Conservation (phyloP, 148 eudicot genomes). For the Silene uniflora region DNA sequence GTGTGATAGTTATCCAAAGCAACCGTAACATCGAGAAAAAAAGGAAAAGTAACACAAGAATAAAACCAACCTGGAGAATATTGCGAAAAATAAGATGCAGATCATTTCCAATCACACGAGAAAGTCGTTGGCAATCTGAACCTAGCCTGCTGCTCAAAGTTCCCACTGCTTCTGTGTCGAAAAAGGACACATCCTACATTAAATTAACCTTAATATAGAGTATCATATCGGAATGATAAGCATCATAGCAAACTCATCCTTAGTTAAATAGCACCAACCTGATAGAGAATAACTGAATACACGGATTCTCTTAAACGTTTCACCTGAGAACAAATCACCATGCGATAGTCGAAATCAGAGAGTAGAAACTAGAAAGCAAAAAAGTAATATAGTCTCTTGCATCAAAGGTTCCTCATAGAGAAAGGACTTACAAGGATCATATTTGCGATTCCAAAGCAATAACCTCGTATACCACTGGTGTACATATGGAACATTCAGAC, state of each 20-base stretch:
- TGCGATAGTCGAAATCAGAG: neutral
- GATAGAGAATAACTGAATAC: slow-evolving; percentile 40
- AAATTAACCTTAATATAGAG: slow-evolving; percentile 16
- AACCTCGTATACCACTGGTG: slow-evolving; percentile 49
- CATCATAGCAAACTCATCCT: neutral
- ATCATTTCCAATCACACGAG: slow-evolving; percentile 45
- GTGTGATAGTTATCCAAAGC: neutral
- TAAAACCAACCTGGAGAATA: slow-evolving; percentile 35
- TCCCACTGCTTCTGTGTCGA: slow-evolving; percentile 52
- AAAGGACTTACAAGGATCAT: slow-evolving; percentile 40
- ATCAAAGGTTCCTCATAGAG: neutral
- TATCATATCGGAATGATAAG: slow-evolving; percentile 7
- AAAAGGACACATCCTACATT: slow-evolving; percentile 48
- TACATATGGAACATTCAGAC: slow-evolving; percentile 7
- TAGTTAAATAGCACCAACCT: slow-evolving; percentile 29
- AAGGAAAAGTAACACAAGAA: neutral
- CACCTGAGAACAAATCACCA: slow-evolving; percentile 30
- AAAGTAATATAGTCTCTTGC: neutral
- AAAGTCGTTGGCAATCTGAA: slow-evolving; percentile 51
- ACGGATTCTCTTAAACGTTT: slow-evolving; percentile 44
- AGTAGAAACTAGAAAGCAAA: neutral
- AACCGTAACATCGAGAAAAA: neutral
- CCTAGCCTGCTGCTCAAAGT: slow-evolving; percentile 55
- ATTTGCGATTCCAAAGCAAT: slow-evolving; percentile 46
- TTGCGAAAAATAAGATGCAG: slow-evolving; percentile 45